Base-by-base conservation (phyloP, 306 rosid species). In the Lathyrus sativus region DNA sequence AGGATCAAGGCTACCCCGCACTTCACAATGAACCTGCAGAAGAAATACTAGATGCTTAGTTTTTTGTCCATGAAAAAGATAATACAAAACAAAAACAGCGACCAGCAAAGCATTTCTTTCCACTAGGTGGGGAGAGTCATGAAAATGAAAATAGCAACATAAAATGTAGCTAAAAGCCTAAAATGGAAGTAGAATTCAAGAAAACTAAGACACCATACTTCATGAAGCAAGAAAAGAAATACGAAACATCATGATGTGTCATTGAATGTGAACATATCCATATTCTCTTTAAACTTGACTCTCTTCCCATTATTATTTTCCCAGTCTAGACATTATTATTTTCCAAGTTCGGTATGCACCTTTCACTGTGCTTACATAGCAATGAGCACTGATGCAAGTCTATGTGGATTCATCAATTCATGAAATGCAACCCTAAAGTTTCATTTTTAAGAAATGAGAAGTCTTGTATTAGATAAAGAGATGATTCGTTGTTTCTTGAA, bases 1-100 rank as follows among this genome's bases (percentile, higher is more conserved):
- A 80, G 96, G 96, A 67, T 81, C 85, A 64, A 87, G 91, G 75
- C 91, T 89, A 49, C 93, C 90, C 75, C 86, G 79, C 86, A 76
- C 78, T 67, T 66, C 88, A 74, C 96, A 89, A 60, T 74, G 80
- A 78, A 89, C 87, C 96, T 89, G 70, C 35, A 39, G 71, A 75
- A 59, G 13, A 72, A 48, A 37, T 67, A 67, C 19, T 46, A 28
- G 22, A 57, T n/a, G 73, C 22, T 0, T 39, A 43, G 57, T 78
- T 49, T 73, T 59, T 73, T 76, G 59, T 45, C 69, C 65, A 41
- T 12, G 15, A 49, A 50, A 61, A 39, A 15, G 33, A 33, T 42
- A 42, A 70, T 33, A 29, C 4, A 42, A 66, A 62, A 51, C 57
- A 71, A 41, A 7, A 70, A 63, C 55, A 13, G 62, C 5, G 5